Evolutionary conservation across 495 filamentous ascomycete genomes (phyloP).

Genomic region (Podospora pseudoanserina): DNA sequence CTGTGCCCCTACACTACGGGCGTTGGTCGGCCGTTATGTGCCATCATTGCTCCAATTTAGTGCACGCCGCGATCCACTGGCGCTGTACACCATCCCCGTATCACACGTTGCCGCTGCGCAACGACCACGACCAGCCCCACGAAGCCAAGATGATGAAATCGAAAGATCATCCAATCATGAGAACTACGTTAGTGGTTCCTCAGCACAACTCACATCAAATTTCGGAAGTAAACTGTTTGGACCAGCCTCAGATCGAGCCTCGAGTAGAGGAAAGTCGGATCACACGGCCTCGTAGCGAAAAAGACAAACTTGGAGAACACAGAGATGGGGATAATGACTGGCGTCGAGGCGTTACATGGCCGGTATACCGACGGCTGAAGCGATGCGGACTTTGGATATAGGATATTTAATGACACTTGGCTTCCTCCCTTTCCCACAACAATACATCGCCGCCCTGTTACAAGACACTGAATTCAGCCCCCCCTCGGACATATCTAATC

Average conservation of each 20-base stretch:
- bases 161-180: background rate
- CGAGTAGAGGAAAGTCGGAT: background rate
- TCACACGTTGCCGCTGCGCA: background rate
- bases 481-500: background rate
- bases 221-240: background rate
- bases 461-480: background rate
- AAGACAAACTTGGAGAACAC: background rate
- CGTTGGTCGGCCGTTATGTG: slow-evolving; percentile 15
- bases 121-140: background rate
- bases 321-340: background rate
- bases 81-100: slow-evolving; percentile 14
- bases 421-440: background rate
- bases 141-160: background rate
- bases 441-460: too few species aligned
- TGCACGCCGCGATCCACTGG: background rate
- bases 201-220: background rate
- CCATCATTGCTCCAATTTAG: slow-evolving; percentile 11
- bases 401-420: background rate
- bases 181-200: background rate
- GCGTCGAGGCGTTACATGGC: background rate
- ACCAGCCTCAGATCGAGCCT: background rate
- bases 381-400: background rate
- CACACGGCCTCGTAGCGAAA: background rate
- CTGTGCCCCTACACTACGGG: slow-evolving; percentile 24
- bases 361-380: background rate